Base-by-base conservation (phyloP, 2,329 filamentous ascomycete species). In the Dryadomyces quercus-mongolicae region DNA sequence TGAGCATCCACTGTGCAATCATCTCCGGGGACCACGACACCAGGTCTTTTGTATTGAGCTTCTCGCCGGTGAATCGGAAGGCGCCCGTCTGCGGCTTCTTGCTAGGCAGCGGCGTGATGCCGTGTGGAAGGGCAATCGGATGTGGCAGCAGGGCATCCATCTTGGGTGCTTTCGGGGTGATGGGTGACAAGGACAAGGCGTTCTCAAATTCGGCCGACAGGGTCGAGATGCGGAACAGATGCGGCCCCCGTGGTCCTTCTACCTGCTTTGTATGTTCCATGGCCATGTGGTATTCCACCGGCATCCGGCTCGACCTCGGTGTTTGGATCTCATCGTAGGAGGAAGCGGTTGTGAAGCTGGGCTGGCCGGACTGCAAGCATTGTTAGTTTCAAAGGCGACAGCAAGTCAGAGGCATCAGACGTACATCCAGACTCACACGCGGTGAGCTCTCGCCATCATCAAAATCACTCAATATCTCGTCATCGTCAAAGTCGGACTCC, bases 1-100 rank as follows among this genome's bases (percentile, higher is more conserved):
- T 81, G 63, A 84, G 80, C 89, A 96, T 93, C 80, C 88, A 93
- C 64, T 87, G 82, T 54, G 86, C 86, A 46, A 93, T 87, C 70
- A 89, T 84, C 64, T 83, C 78, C 3, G 87, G 84, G 15, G 80
- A 78, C 88, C 86, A 93, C 47, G 73, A 71, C 16, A 77, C 74
- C 56, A 92, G 75, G 51, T 77, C 74, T 22, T 71, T 68, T 36
- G 77, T 72, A 60, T 86, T 78, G 38, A 87, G 73, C 57, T 81
- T 73, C 55, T 73, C 73, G 56, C 74, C 68, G 2, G 75, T 77
- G 63, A 76, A 84, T 59, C 72, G 76, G 56, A 82, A 79, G 16
- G 78, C 76, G 54, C 77, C 77, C 16, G 36, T 5, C 36, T 20
- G 46, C 70, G 73, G 59, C 67, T 66, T 69, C 61, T 61, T 66